phyloP scores from a whole-genome alignment of 208 protist species.

The Wallacemonas collosoma region DNA sequence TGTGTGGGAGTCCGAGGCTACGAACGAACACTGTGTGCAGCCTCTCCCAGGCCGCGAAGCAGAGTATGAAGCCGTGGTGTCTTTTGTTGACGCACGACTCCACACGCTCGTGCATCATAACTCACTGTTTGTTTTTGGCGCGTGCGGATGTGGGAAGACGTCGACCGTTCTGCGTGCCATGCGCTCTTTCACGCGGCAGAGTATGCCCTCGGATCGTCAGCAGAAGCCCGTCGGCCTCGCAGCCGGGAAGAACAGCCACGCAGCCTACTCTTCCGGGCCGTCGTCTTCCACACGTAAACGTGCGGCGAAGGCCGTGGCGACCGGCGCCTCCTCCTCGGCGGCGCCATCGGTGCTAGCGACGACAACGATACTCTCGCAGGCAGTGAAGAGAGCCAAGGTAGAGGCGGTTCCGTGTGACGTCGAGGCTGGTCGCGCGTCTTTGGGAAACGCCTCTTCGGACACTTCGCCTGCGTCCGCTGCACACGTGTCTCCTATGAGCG shows the following conservation, averaged over 20 bases:
- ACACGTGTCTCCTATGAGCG: not conserved
- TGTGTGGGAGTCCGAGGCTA: not conserved
- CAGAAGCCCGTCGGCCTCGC: constrained; percentile 4
- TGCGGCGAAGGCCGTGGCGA: not conserved
- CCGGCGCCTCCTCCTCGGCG: not conserved
- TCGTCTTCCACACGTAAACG: not conserved
- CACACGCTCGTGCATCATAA: constrained; percentile 24
- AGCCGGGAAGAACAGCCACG: not conserved
- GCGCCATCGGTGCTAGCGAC: constrained; percentile 14
- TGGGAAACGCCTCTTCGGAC: not conserved
- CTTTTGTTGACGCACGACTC: constrained; percentile 53
- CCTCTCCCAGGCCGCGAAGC: constrained; percentile 44
- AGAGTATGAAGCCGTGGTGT: constrained; percentile 60
- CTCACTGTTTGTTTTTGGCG: constrained; percentile 84
- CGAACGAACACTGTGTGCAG: constrained; percentile 5
- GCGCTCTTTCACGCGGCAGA: constrained; percentile 49
- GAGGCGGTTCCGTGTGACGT: not conserved
- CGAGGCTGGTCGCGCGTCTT: constrained; percentile 11
- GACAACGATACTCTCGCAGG: constrained; percentile 11
- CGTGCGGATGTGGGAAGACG: constrained; percentile 85
- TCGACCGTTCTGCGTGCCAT: constrained; percentile 74
- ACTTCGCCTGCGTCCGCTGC: constrained; percentile 6
- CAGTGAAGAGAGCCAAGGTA: constrained; percentile 9
- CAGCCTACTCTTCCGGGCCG: not conserved
- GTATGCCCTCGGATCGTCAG: constrained; percentile 62